Conservation (phyloP, 805 yeast genomes). For the Kluyveromyces nonfermentans region DNA sequence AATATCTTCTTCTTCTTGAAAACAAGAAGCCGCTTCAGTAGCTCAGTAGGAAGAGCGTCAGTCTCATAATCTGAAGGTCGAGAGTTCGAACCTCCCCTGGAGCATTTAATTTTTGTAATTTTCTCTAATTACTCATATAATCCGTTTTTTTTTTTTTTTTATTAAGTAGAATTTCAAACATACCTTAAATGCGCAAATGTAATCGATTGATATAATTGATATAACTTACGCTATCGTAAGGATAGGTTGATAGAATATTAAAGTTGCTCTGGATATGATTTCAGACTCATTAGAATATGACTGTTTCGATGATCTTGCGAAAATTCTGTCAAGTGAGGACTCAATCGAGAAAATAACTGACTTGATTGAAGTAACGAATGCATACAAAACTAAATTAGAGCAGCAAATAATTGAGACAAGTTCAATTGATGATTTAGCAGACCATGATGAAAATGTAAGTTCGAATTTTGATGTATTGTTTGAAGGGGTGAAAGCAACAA, state of each 20-base stretch:
- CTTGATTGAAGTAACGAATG: conserved; percentile 39
- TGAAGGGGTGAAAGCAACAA: conserved; percentile 52
- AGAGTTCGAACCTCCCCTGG: conserved; percentile 43
- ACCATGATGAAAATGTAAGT: conserved; percentile 16
- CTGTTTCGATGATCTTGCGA: conserved; percentile 43
- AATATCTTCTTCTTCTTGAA: not conserved
- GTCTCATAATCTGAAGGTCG: conserved; percentile 44
- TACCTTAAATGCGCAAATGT: too few relatives aligned
- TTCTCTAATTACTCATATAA: too few relatives aligned
- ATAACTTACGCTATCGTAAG: too few relatives aligned
- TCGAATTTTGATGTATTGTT: conserved; percentile 32
- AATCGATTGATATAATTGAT: too few relatives aligned
- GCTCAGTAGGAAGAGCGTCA: conserved; percentile 46
- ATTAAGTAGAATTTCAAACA: too few relatives aligned
- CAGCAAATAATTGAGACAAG: conserved; percentile 27
- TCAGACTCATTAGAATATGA: conserved; percentile 37
- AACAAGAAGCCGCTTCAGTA: conserved; percentile 30
- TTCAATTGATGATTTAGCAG: conserved; percentile 7
- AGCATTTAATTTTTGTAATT: conserved; percentile 29
- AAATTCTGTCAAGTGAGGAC: conserved; percentile 42
- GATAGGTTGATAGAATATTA: too few relatives aligned
- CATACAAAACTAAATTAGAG: conserved; percentile 35
- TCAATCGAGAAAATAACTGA: conserved; percentile 42
- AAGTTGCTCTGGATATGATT: conserved; percentile 9
- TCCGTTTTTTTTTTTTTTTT: too few relatives aligned